Conservation (phyloP, 352 stramenopile species). For the Pythium utonaiense region DNA sequence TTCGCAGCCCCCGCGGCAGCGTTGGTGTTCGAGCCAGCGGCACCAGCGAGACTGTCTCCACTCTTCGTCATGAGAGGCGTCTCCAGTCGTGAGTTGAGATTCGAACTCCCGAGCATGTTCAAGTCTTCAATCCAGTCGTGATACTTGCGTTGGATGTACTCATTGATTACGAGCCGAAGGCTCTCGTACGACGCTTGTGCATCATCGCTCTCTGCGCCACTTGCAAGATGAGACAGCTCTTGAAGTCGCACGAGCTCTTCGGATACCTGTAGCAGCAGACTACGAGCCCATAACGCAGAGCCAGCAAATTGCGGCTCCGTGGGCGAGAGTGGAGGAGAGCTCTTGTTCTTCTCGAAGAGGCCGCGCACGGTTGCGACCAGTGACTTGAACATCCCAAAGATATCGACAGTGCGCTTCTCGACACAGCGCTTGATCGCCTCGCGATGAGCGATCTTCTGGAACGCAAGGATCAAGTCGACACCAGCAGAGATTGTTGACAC, state of each 20-base stretch:
- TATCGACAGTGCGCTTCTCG: slow-evolving; percentile 92
- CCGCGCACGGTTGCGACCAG: slow-evolving; percentile 77
- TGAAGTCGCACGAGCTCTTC: slow-evolving; percentile 74
- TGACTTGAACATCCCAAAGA: slow-evolving; percentile 89
- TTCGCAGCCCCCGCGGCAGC: background rate
- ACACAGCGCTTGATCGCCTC: slow-evolving; percentile 92
- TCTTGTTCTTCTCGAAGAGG: slow-evolving; percentile 91
- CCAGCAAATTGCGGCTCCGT: slow-evolving; percentile 93
- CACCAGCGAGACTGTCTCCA: slow-evolving; percentile 29
- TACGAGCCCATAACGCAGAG: slow-evolving; percentile 90
- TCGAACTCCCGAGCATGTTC: slow-evolving; percentile 70
- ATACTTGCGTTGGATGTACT: slow-evolving; percentile 89
- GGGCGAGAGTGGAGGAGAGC: slow-evolving; percentile 71
- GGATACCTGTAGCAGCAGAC: slow-evolving; percentile 72
- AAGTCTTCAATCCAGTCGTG: slow-evolving; percentile 90
- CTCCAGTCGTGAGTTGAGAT: slow-evolving; percentile 77
- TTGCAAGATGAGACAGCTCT: slow-evolving; percentile 66
- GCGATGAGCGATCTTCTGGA: slow-evolving; percentile 90
- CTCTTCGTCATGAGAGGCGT: slow-evolving; percentile 86
- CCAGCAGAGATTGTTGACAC: slow-evolving; percentile 85
- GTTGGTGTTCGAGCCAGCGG: background rate
- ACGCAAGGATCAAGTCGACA: slow-evolving; percentile 92
- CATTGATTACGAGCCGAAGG: slow-evolving; percentile 78
- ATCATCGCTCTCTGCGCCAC: slow-evolving; percentile 76
- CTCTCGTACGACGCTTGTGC: slow-evolving; percentile 71